phyloP scores from a whole-genome alignment of 2,329 filamentous ascomycete species.

The Exophiala aquamarina region DNA sequence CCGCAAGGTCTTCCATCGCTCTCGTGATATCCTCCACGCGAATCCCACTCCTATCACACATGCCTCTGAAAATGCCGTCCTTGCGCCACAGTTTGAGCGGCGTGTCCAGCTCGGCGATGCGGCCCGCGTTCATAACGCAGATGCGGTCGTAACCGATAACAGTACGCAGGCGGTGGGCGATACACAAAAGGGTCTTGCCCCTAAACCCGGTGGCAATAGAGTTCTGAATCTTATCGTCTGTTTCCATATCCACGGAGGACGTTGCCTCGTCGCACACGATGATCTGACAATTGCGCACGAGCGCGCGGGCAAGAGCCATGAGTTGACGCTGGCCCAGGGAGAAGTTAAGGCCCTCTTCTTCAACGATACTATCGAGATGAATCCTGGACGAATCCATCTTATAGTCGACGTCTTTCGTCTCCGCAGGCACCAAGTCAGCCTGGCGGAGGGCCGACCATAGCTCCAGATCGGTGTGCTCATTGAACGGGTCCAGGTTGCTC shows the following conservation, averaged over 20 bases:
- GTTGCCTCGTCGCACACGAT: constrained; percentile 98
- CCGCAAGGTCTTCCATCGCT: neutral
- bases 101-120: constrained; percentile 81
- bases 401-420: constrained; percentile 44
- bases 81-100: constrained; percentile 72
- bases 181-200: constrained; percentile 85
- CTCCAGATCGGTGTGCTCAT: constrained; percentile 46
- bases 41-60: constrained; percentile 88
- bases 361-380: constrained; percentile 79
- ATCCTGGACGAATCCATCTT: constrained; percentile 61
- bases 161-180: constrained; percentile 86
- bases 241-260: constrained; percentile 90
- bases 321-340: constrained; percentile 92
- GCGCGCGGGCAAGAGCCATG: constrained; percentile 87
- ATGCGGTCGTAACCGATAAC: constrained; percentile 95
- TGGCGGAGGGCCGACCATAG: constrained; percentile 48
- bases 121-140: constrained; percentile 90
- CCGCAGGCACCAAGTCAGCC: constrained; percentile 48
- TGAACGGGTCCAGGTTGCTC: constrained; percentile 47
- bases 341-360: constrained; percentile 95
- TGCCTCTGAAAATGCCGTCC: constrained; percentile 78
- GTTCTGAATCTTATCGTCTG: constrained; percentile 89
- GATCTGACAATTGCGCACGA: constrained; percentile 84
- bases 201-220: constrained; percentile 84
- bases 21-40: constrained; percentile 39